Conservation (phyloP, 1,139 yeast species). For the Hanseniaspora sp. region DNA sequence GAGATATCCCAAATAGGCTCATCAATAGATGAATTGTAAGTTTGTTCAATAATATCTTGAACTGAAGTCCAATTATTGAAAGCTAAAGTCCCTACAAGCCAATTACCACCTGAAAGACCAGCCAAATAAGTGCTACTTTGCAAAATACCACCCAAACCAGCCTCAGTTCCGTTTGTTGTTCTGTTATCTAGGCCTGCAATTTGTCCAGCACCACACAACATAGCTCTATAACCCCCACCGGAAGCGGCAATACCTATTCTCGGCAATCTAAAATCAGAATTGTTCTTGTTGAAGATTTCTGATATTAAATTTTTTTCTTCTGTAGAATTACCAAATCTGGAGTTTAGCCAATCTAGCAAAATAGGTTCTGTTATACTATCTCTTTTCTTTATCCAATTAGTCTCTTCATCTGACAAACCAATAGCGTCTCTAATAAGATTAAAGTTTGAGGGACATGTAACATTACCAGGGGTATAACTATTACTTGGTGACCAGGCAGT, state of each 20-base stretch:
- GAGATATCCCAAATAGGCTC: constrained; percentile 55
- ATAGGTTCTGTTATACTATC: constrained; percentile 44
- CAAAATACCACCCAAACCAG: constrained; percentile 68
- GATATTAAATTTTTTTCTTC: constrained; percentile 30
- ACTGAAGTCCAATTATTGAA: constrained; percentile 64
- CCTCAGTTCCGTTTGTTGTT: constrained; percentile 44
- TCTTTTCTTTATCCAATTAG: constrained; percentile 35
- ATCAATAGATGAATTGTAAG: constrained; percentile 31
- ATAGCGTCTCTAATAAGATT: constrained; percentile 34
- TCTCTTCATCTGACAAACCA: constrained; percentile 27
- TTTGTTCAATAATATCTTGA: constrained; percentile 34
- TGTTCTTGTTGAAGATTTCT: constrained; percentile 31
- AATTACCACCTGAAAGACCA: constrained; percentile 41
- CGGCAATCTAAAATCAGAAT: constrained; percentile 19
- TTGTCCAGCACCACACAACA: constrained; percentile 78
- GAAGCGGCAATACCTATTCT: constrained; percentile 63
- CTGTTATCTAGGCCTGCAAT: constrained; percentile 67
- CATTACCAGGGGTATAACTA: constrained; percentile 54
- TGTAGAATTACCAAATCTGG: constrained; percentile 49
- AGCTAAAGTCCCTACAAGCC: constrained; percentile 50
- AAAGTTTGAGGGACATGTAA: constrained; percentile 40
- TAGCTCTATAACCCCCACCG: constrained; percentile 89
- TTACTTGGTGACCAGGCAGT: constrained; percentile 51
- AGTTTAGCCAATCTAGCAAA: constrained; percentile 46
- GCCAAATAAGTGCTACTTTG: constrained; percentile 62